Conservation (phyloP, 140 eudicot species). For the Oenanthe javanica region DNA sequence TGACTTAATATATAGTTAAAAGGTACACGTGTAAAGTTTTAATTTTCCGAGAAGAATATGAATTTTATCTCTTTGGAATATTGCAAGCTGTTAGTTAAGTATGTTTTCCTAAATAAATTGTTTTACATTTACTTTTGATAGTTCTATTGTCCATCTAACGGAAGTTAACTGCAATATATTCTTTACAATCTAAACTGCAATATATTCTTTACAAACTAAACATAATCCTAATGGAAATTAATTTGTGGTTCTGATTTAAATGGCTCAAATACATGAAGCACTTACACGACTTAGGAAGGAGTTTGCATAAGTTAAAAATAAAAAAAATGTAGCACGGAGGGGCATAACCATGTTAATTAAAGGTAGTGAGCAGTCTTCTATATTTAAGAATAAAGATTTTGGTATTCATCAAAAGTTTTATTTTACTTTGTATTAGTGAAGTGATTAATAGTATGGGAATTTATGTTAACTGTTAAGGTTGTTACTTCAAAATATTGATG, state of each 20-base stretch:
- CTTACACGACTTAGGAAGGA: not conserved
- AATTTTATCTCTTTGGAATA: no score
- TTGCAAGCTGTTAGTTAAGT: not conserved
- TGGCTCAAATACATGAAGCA: not conserved
- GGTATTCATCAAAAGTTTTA: not conserved
- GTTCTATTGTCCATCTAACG: not conserved
- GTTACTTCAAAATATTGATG: not conserved
- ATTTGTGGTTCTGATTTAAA: not conserved
- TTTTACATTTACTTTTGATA: not conserved
- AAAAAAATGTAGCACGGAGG: not conserved
- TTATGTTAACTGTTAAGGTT: not conserved
- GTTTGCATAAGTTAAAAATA: not conserved
- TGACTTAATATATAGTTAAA: not conserved
- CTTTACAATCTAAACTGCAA: not conserved
- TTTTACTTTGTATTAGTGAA: not conserved
- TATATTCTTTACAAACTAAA: no score
- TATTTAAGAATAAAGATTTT: not conserved
- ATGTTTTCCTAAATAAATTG: not conserved
- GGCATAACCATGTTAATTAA: not conserved
- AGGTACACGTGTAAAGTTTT: not conserved
- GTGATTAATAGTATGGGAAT: not conserved
- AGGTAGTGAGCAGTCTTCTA: not conserved
- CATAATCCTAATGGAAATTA: not conserved
- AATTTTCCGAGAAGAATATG: not conserved
- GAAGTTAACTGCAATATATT: not conserved